Base-by-base conservation (phyloP, 2,329 filamentous ascomycete species). In the Colletotrichum limetticola region DNA sequence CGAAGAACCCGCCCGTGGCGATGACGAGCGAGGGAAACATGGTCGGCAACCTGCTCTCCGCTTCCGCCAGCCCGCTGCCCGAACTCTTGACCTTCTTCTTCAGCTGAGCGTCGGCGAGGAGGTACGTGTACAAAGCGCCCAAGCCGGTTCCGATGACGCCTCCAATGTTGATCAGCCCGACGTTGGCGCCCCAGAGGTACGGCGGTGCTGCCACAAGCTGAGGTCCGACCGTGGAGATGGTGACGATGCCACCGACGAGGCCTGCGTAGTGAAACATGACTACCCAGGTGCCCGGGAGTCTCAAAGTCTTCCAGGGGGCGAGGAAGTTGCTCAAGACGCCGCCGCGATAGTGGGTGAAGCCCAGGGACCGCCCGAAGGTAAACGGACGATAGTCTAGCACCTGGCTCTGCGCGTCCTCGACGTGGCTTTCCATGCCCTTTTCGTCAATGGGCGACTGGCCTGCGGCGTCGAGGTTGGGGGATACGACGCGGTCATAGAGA, bases 211-310 rank as follows among this genome's bases (percentile, higher is more conserved):
- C 69, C 1, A 84, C 77, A 0, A 82, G 28, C 28, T 81, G 75
- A 0, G 82, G 78, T 0, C 81, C 82, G 0, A 83, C 77, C 1
- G 79, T 80, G 0, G 81, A 82, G 2, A 84, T 79, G 0, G 82
- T 79, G 1, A 82, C 78, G 2, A 81, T 78, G 3, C 78, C 79
- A 2, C 82, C 82, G 0, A 84, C 80, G 0, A 84, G 76, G 0
- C 81, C 80, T 11, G 80, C 80, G 35, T 83, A 84, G 61, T 83
- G 82, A 3, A 83, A 69, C 78, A 80, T 83, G 1, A 82, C 79
- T 0, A 84, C 75, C 82, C 80, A 83, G 0, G 79, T 80, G 0
- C 79, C 79, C 0, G 82, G 82, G 0, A 84, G 76, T 0, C 62
- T 66, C 7, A 82, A 76, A 0, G 80, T 80, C 4, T 59, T 68